These are phyloP conservation scores for Canariomyces notabilis DNA, from an alignment of 2,329 filamentous ascomycete genomes.

Conservation along the genomic window DNA sequence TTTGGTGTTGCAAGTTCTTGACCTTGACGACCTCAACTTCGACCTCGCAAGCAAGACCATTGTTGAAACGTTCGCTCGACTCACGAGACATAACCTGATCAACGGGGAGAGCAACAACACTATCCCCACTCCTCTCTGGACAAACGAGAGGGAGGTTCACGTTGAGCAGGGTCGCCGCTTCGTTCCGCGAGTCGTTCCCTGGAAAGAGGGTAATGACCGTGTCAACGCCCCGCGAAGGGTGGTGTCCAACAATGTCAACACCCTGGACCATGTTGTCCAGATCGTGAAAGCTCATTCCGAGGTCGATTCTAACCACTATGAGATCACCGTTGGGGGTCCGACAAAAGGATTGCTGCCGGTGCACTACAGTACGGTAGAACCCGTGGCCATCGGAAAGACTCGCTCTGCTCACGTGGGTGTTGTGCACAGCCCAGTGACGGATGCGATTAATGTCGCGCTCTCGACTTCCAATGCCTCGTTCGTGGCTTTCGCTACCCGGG, in stretches of 20 bases:
- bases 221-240: conserved; percentile 36
- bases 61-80: conserved; percentile 22
- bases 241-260: conserved; percentile 31
- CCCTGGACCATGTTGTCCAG: conserved; percentile 29
- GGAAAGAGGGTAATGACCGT: conserved; percentile 34
- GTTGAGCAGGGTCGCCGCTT: conserved; percentile 31
- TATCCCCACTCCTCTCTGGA: conserved; percentile 25
- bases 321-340: conserved; percentile 4
- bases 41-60: conserved; percentile 10
- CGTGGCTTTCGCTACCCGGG: conserved; percentile 24
- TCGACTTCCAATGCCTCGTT: conserved; percentile 33
- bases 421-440: conserved; percentile 28
- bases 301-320: conserved; percentile 3
- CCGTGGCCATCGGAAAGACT: conserved; percentile 23
- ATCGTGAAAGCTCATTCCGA: conserved; percentile 20
- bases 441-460: conserved; percentile 27
- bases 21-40: conserved; percentile 24
- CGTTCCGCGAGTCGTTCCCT: conserved; percentile 37
- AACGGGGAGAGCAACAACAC: conserved; percentile 5
- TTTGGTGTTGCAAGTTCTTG: conserved; percentile 29
- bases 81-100: conserved; percentile 13
- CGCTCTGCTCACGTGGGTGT: conserved; percentile 30
- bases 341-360: conserved; percentile 22
- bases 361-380: conserved; percentile 34
- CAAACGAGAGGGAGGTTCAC: conserved; percentile 36